Conservation (phyloP, 345 rosid species). For the Eutrema yunnanense region DNA sequence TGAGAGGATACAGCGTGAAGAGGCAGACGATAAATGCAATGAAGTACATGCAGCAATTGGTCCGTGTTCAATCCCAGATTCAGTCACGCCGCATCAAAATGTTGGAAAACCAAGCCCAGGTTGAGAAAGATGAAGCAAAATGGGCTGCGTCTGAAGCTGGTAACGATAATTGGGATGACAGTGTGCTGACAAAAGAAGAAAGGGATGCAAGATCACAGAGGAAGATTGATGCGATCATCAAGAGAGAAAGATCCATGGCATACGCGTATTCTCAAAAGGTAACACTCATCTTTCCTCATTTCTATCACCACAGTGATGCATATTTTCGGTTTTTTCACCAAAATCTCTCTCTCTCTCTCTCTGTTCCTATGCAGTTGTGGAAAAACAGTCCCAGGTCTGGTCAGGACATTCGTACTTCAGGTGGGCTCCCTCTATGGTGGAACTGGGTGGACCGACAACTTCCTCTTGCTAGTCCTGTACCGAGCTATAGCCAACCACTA, state of each 20-base stretch:
- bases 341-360: background rate
- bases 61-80: constrained; percentile 87
- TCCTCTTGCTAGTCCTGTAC: constrained; percentile 41
- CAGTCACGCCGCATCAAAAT: constrained; percentile 83
- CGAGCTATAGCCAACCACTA: constrained; percentile 34
- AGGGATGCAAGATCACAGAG: constrained; percentile 66
- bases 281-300: constrained; percentile 15
- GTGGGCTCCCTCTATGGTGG: constrained; percentile 93
- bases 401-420: constrained; percentile 43
- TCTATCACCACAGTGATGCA: background rate
- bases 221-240: constrained; percentile 68
- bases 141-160: constrained; percentile 59
- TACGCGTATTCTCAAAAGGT: constrained; percentile 93
- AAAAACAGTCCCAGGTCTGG: constrained; percentile 36
- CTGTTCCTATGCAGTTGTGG: constrained; percentile 43
- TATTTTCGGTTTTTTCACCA: background rate
- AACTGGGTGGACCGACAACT: constrained; percentile 79
- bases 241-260: constrained; percentile 87
- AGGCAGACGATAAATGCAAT: constrained; percentile 81
- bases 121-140: constrained; percentile 39
- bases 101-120: constrained; percentile 70
- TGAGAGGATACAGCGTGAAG: constrained; percentile 83
- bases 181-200: constrained; percentile 75
- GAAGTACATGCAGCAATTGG: constrained; percentile 89
- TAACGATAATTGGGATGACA: constrained; percentile 78